A percentile compares a stretch with the other conserved stretches of the same genome.
Evolutionary conservation across 371 early-diverging fungal genomes (phyloP).

Genomic region (Lichtheimia corymbifera): DNA sequence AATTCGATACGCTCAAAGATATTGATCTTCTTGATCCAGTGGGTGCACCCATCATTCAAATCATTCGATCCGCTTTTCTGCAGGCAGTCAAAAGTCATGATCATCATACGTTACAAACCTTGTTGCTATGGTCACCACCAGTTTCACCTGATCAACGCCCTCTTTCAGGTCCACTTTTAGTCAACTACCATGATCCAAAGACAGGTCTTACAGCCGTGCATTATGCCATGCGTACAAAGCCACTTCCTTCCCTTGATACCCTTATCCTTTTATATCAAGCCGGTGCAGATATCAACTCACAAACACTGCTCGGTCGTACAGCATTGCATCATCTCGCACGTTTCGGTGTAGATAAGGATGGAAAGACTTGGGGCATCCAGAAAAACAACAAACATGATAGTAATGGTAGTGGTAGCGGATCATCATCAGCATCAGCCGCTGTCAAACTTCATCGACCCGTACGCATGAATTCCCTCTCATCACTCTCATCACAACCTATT

Average conservation of each 20-base stretch:
- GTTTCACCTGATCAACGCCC: conserved; percentile 25
- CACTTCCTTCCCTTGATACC: conserved; percentile 60
- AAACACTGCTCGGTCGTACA: conserved; percentile 65
- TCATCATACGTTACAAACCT: conserved; percentile 52
- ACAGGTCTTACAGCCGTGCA: conserved; percentile 69
- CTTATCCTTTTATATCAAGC: conserved; percentile 64
- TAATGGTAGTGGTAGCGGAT: neutral
- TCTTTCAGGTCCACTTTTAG: conserved; percentile 33
- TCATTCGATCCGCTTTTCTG: conserved; percentile 51
- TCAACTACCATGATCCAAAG: conserved; percentile 64
- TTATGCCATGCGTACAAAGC: conserved; percentile 64
- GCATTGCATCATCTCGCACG: conserved; percentile 65
- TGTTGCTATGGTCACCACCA: conserved; percentile 52
- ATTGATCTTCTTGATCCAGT: conserved; percentile 41
- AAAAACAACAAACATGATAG: conserved; percentile 18
- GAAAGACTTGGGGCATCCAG: conserved; percentile 48
- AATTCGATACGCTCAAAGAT: conserved; percentile 37
- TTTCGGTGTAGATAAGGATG: conserved; percentile 51
- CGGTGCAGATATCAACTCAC: conserved; percentile 69
- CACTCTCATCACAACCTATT: conserved; percentile 10
- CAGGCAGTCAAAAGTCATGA: conserved; percentile 67
- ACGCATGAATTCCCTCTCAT: conserved; percentile 19
- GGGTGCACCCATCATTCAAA: conserved; percentile 33
- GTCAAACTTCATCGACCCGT: conserved; percentile 2
- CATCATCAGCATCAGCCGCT: no score